Evolutionary conservation across 202 grass and related monocot species (phyloP).

Genomic region (Panicum virgatum): DNA sequence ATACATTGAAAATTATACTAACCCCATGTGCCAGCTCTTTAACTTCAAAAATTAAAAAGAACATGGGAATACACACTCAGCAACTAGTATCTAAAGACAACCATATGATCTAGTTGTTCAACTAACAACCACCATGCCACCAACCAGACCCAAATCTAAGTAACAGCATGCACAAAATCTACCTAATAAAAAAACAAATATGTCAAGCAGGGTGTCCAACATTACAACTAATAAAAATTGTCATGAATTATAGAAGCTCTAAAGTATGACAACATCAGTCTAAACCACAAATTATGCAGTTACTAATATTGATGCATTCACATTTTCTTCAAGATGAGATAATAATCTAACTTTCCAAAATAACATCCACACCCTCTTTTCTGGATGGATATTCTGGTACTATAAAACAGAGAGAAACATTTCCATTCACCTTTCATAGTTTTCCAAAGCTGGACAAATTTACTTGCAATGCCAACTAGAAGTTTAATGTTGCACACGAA

Average conservation of each 20-base stretch:
- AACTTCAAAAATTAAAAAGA: slow-evolving; percentile 27
- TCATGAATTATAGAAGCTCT: slow-evolving; percentile 23
- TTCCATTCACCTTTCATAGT: neutral
- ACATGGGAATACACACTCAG: slow-evolving; percentile 30
- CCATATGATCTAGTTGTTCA: slow-evolving; percentile 49
- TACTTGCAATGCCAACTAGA: neutral
- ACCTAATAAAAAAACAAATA: slow-evolving; percentile 21
- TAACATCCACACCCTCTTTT: neutral
- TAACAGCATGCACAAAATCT: slow-evolving; percentile 9
- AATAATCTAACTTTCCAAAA: slow-evolving; percentile 7
- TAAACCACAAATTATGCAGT: neutral
- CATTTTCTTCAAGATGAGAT: slow-evolving; percentile 2
- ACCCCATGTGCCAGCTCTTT: neutral
- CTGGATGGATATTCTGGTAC: neutral
- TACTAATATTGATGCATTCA: neutral
- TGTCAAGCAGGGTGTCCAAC: slow-evolving; percentile 20
- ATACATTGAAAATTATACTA: neutral
- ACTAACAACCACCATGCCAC: slow-evolving; percentile 51
- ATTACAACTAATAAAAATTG: slow-evolving; percentile 19
- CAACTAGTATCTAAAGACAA: slow-evolving; percentile 42
- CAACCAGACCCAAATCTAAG: slow-evolving; percentile 47
- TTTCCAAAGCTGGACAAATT: slow-evolving; percentile 15
- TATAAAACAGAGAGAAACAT: neutral
- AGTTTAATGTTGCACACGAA: neutral
- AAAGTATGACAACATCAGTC: neutral